Conservation (phyloP, 106 monocot species). For the Dendrobium officinale region DNA sequence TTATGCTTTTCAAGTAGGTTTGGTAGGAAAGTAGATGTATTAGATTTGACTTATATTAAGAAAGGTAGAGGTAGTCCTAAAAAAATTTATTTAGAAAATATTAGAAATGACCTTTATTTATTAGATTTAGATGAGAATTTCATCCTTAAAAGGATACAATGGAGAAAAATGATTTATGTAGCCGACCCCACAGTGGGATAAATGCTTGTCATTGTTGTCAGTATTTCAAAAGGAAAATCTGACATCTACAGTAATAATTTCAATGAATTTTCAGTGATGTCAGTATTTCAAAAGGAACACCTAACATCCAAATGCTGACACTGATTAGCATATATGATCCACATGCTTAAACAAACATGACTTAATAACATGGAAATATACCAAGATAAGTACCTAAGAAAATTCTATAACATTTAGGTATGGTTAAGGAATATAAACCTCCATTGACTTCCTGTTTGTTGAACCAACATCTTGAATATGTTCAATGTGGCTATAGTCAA, state of each 20-base stretch:
- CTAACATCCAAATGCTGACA: neutral
- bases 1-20: no score
- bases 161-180: no score
- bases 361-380: neutral
- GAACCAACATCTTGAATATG: conserved; percentile 25
- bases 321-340: neutral
- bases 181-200: no score
- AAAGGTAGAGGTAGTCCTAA: no score
- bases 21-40: no score
- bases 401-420: neutral
- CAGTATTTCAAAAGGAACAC: neutral
- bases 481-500: conserved; percentile 49
- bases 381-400: neutral
- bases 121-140: no score
- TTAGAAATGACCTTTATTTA: no score
- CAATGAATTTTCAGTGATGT: neutral
- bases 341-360: neutral
- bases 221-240: no score
- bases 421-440: conserved; percentile 22
- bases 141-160: no score
- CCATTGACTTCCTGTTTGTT: conserved; percentile 40
- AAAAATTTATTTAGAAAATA: no score
- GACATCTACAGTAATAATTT: neutral
- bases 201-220: no score
- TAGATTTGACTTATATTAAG: no score